phyloP scores from a whole-genome alignment of 495 filamentous ascomycete species.

The Penicillium taxi region DNA sequence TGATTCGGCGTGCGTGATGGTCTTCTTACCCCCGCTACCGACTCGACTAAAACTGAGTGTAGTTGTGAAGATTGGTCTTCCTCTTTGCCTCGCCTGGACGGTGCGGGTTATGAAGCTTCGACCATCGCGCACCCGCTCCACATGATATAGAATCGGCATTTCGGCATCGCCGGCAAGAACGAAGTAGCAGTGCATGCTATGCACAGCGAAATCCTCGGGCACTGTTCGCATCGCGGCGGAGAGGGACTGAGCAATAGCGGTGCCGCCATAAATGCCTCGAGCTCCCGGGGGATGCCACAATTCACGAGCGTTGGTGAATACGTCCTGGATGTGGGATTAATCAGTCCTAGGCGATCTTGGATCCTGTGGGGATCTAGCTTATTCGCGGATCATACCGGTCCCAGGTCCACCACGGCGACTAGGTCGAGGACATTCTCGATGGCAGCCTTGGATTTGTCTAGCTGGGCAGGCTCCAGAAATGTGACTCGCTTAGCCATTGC shows the following conservation, averaged over 20 bases:
- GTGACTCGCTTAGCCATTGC: conserved; percentile 45
- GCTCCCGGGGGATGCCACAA: conserved; percentile 88
- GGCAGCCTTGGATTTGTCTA: conserved; percentile 61
- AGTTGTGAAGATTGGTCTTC: conserved; percentile 88
- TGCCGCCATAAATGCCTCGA: conserved; percentile 86
- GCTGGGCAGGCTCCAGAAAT: conserved; percentile 65
- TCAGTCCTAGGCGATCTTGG: background rate
- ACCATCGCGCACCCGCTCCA: conserved; percentile 88
- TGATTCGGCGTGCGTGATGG: conserved; percentile 38
- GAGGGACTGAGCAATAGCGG: conserved; percentile 86
- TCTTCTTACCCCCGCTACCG: conserved; percentile 54
- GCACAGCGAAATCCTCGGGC: conserved; percentile 66
- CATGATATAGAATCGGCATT: conserved; percentile 84
- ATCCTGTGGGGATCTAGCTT: no score
- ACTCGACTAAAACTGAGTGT: conserved; percentile 81
- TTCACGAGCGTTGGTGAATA: conserved; percentile 88
- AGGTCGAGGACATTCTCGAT: conserved; percentile 89
- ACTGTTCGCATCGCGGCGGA: conserved; percentile 84
- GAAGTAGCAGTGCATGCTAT: conserved; percentile 99
- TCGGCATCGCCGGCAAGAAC: conserved; percentile 78
- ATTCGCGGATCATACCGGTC: conserved; percentile 53
- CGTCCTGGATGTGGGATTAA: conserved; percentile 44
- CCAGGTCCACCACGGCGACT: conserved; percentile 69
- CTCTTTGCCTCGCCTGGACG: conserved; percentile 84
- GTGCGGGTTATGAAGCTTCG: conserved; percentile 87